Base-by-base conservation (phyloP, 148 eudicot genomes). In the Fallopia convolvulus region DNA sequence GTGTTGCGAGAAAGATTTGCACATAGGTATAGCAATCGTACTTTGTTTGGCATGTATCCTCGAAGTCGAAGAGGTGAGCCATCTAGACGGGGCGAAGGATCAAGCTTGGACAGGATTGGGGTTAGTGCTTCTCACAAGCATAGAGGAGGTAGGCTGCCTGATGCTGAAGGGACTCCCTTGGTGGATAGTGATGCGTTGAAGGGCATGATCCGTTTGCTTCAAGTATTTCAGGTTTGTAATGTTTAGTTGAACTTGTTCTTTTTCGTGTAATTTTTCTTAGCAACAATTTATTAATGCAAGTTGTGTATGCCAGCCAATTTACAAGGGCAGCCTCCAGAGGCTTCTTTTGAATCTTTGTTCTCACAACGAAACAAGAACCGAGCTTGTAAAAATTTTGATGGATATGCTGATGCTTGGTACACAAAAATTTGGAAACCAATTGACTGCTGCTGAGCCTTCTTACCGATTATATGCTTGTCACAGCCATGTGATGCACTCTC, bases 1-100 rank as follows among this genome's bases (percentile, higher is more conserved):
- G 93, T 93, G 95, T 77, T 96, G 56, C 91, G 99, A 46, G 99
- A 96, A 79, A 86, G 99, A 78, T 92, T 95, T 82, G 97, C 99
- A 14, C 89, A 91, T 75, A 93, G 97, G 21, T 92, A 91, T 82
- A 82, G 78, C 78, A 95, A 85, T 46, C 91, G 92, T 36, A 83
- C 91, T 21, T 85, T 95, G 39, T 95, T 95, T 89, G 99, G 99
- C 40, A 89, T 95, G 93, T 81, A 88, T 72, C 97, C 97, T 3
- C 89, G 99, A 84, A 89, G 84, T 50, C 87, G 97, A 41, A 84
- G 99, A 77, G 99, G 97, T 1, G 99, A 92, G 82, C 87, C 93
- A 55, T 94, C 99, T 61, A 87, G 99, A 74, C 76, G 97, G 56
- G 94, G 93, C 75, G 97, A 92, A 79, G 95, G 90, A 68, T 86